These are phyloP conservation scores for Pseudocohnilembus persalinus DNA, from an alignment of 169 alveolate species.

Conservation along the genomic window DNA sequence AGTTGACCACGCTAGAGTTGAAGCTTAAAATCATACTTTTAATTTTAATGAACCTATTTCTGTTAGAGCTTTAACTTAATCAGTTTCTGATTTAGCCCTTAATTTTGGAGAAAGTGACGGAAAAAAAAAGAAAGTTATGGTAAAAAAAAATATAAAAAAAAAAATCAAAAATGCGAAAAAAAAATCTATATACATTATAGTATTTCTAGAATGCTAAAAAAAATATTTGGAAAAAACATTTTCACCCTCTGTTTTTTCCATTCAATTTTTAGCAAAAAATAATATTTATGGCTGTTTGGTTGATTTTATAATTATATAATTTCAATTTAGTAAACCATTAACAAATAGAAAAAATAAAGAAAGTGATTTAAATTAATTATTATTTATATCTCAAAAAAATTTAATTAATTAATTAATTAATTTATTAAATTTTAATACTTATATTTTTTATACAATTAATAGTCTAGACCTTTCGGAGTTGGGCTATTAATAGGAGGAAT, in stretches of 20 bases:
- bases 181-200: too few relatives aligned
- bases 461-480: constrained; percentile 86
- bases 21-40: constrained; percentile 95
- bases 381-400: background rate
- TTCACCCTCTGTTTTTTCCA: too few relatives aligned
- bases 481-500: constrained; percentile 82
- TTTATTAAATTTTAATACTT: background rate
- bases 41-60: constrained; percentile 95
- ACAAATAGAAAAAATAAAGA: too few relatives aligned
- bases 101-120: constrained; percentile 91
- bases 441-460: constrained; percentile 9
- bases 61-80: constrained; percentile 73
- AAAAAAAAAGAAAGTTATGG: constrained; percentile 53
- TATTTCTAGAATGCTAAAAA: too few relatives aligned
- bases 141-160: too few relatives aligned
- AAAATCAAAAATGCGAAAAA: constrained; percentile 2
- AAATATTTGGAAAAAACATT: too few relatives aligned
- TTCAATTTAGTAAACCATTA: too few relatives aligned
- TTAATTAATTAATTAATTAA: too few relatives aligned
- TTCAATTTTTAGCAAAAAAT: too few relatives aligned
- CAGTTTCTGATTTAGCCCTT: constrained; percentile 95
- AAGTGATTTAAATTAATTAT: too few relatives aligned
- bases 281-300: too few relatives aligned
- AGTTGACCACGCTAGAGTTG: constrained; percentile 98
- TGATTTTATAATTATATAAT: too few relatives aligned